Evolutionary conservation across 306 rosid species (phyloP).

Genomic region (Astragalus membranaceus): DNA sequence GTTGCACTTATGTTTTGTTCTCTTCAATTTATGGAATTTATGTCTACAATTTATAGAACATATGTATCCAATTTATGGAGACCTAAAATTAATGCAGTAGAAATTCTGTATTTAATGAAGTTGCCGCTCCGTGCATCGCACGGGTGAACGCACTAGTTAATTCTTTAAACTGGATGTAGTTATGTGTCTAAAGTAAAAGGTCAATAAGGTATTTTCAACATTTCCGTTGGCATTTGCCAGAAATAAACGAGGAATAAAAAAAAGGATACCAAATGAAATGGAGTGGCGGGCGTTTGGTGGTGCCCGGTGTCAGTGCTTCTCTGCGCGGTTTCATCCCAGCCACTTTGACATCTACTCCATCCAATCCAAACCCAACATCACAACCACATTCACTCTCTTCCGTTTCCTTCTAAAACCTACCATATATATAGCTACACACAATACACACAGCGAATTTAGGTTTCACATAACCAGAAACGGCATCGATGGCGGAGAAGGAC

Average conservation of each 20-base stretch:
- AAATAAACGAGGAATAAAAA: neutral
- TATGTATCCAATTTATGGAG: no score
- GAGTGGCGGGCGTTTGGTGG: neutral
- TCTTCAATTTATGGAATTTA: no score
- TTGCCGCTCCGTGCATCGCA: no score
- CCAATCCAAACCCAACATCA: neutral
- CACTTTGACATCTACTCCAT: neutral
- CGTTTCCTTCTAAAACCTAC: neutral
- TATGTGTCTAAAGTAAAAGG: no score
- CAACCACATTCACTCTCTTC: neutral
- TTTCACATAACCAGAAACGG: neutral
- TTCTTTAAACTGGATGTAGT: no score
- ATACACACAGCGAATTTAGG: neutral
- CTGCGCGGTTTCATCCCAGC: neutral
- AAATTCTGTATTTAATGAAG: no score
- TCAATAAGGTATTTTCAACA: neutral
- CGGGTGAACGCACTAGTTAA: no score
- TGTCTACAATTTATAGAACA: no score
- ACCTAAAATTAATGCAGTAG: no score
- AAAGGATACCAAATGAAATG: neutral
- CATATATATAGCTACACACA: neutral
- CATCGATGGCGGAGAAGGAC: slow-evolving; percentile 6
- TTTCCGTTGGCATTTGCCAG: neutral
- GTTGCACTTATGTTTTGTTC: no score
- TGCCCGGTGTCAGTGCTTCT: neutral